Conservation (phyloP, 2,329 filamentous ascomycete species). For the Bipolaris sorokiniana region DNA sequence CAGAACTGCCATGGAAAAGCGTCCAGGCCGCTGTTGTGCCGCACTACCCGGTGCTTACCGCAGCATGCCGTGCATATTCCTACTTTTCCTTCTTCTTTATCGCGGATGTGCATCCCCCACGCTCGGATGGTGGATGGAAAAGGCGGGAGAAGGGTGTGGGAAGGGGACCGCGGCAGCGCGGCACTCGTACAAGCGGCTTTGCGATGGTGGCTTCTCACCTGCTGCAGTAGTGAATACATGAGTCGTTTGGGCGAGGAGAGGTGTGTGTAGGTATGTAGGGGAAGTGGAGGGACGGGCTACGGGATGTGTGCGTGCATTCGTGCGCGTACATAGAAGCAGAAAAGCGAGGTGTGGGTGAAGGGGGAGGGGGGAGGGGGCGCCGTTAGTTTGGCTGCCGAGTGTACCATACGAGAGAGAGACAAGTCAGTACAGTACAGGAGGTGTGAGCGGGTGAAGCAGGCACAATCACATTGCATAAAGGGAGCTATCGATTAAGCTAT, state of each 20-base stretch:
- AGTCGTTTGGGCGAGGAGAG: neutral
- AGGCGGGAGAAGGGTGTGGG: neutral
- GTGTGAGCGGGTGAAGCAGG: constrained; percentile 14
- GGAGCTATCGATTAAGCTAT: constrained; percentile 17
- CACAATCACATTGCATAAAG: constrained; percentile 16
- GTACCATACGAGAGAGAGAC: neutral
- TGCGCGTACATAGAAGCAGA: neutral
- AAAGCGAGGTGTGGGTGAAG: constrained; percentile 5
- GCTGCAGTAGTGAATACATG: neutral
- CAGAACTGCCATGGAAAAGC: constrained; percentile 3
- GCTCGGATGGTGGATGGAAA: constrained; percentile 4
- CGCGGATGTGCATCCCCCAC: constrained; percentile 31
- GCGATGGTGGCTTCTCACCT: neutral
- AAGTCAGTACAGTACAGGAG: neutral
- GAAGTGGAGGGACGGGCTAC: neutral
- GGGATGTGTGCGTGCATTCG: neutral
- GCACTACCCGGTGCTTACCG: constrained; percentile 24
- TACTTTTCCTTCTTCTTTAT: constrained; percentile 16
- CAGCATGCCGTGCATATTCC: constrained; percentile 21
- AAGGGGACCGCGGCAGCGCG: neutral
- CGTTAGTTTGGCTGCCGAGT: neutral
- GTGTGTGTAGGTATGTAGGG: neutral
- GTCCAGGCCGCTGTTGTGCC: constrained; percentile 8
- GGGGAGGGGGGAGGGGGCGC: neutral
- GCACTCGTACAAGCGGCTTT: neutral